These are phyloP conservation scores for Emergomyces africanus DNA, from an alignment of 2,329 filamentous ascomycete species.

Conservation along the genomic window DNA sequence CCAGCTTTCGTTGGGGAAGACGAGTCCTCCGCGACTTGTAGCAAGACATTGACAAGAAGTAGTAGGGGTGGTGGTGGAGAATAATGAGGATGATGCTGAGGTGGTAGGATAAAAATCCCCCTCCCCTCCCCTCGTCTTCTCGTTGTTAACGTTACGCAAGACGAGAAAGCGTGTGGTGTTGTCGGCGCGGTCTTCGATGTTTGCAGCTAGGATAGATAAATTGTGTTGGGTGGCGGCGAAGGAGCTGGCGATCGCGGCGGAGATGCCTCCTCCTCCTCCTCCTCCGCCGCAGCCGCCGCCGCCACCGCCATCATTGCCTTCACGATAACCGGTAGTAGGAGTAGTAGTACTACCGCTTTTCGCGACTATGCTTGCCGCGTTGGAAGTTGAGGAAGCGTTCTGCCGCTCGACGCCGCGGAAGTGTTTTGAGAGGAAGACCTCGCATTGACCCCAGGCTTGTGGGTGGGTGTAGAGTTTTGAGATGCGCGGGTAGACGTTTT, in stretches of 20 bases:
- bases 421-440: conserved; percentile 54
- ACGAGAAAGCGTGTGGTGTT: conserved; percentile 38
- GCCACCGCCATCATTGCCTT: conserved; percentile 10
- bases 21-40: too few species aligned
- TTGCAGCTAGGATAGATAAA: conserved; percentile 50
- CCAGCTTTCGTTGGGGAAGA: too few species aligned
- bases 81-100: too few species aligned
- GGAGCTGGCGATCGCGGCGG: conserved; percentile 65
- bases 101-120: neutral
- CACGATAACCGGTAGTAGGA: too few species aligned
- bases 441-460: conserved; percentile 90
- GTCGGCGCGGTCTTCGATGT: conserved; percentile 35
- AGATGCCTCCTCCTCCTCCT: conserved; percentile 35
- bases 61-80: too few species aligned
- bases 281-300: too few species aligned
- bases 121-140: conserved; percentile 11
- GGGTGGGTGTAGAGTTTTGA: conserved; percentile 80
- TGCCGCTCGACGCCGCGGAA: conserved; percentile 65
- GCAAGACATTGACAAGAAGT: too few species aligned
- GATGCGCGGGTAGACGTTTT: conserved; percentile 44
- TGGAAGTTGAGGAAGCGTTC: conserved; percentile 75
- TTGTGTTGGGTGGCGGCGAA: conserved; percentile 61
- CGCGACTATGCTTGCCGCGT: conserved; percentile 63
- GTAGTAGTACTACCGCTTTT: conserved; percentile 25
- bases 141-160: conserved; percentile 23